Percentiles rank a stretch among this genome's conserved stretches.
phyloP scores from a whole-genome alignment of 2,329 filamentous ascomycete genomes.

The Lomentospora prolificans region DNA sequence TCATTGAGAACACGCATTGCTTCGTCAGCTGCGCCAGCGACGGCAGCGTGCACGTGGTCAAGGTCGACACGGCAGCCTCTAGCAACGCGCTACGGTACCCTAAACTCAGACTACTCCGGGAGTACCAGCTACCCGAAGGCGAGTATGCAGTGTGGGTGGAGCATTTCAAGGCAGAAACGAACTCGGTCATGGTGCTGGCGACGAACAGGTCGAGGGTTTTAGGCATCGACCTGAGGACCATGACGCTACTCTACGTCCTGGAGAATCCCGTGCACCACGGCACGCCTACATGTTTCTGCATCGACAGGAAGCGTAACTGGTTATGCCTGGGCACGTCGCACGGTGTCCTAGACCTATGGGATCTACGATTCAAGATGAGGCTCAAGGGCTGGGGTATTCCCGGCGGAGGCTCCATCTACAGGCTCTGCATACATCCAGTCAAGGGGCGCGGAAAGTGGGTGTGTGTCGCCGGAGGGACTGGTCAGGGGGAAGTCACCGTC shows the following conservation, averaged over 20 bases:
- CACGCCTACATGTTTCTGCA: slow-evolving; percentile 80
- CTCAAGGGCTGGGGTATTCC: slow-evolving; percentile 83
- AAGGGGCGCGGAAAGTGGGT: slow-evolving; percentile 75
- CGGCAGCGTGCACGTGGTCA: slow-evolving; percentile 81
- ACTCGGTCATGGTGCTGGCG: slow-evolving; percentile 74
- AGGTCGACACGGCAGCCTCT: slow-evolving; percentile 49
- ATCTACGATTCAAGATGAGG: slow-evolving; percentile 84
- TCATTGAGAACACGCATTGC: slow-evolving; percentile 87
- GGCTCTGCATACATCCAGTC: slow-evolving; percentile 67
- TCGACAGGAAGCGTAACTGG: slow-evolving; percentile 83
- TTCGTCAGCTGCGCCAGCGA: slow-evolving; percentile 88
- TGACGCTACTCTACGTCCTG: slow-evolving; percentile 70
- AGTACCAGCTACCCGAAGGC: slow-evolving; percentile 63
- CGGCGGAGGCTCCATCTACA: slow-evolving; percentile 69
- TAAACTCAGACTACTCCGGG: slow-evolving; percentile 64
- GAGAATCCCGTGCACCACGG: slow-evolving; percentile 88
- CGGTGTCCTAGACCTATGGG: slow-evolving; percentile 89
- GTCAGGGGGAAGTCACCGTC: slow-evolving; percentile 79
- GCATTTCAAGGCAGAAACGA: slow-evolving; percentile 74
- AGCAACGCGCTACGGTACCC: slow-evolving; percentile 60
- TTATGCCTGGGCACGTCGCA: slow-evolving; percentile 84
- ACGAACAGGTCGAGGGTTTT: slow-evolving; percentile 79
- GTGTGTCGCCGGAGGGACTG: slow-evolving; percentile 80
- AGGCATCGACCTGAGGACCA: slow-evolving; percentile 77
- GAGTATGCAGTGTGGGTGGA: slow-evolving; percentile 87